Evolutionary conservation across 257 asterid genomes (phyloP).

Genomic region (Craterostigma plantagineum): DNA sequence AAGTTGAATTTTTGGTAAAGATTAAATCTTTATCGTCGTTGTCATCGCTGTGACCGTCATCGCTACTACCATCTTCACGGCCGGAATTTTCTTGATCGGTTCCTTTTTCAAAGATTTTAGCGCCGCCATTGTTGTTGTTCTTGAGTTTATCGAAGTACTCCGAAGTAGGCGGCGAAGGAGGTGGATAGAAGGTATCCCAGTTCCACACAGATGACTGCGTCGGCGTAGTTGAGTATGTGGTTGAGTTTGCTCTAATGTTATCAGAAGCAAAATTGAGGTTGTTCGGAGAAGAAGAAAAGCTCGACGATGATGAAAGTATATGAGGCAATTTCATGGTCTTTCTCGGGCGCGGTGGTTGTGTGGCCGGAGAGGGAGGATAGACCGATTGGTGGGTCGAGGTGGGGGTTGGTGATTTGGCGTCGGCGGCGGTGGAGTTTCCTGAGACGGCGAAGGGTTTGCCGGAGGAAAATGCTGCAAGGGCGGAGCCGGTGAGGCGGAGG

Average conservation of each 20-base stretch:
- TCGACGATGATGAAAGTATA: constrained; percentile 68
- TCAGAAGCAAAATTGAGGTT: constrained; percentile 21
- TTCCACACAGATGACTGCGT: constrained; percentile 85
- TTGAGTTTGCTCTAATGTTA: constrained; percentile 38
- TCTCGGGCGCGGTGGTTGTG: constrained; percentile 29
- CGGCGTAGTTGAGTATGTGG: constrained; percentile 51
- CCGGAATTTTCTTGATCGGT: constrained; percentile 3
- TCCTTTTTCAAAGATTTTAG: background rate
- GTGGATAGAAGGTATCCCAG: constrained; percentile 85
- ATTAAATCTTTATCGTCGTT: constrained; percentile 7
- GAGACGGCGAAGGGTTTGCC: constrained; percentile 84
- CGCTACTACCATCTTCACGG: background rate
- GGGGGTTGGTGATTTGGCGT: constrained; percentile 16
- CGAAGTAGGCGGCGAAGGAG: constrained; percentile 89
- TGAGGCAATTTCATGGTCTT: constrained; percentile 49
- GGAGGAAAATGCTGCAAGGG: constrained; percentile 68
- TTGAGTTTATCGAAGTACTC: constrained; percentile 43
- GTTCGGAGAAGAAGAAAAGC: constrained; percentile 37
- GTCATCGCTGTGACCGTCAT: constrained; percentile 9
- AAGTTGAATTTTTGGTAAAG: no score
- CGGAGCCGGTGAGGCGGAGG: constrained; percentile 67
- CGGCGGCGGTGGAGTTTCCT: constrained; percentile 63
- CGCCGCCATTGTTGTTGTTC: constrained; percentile 6
- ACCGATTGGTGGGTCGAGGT: constrained; percentile 21
- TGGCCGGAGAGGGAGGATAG: constrained; percentile 34